Base-by-base conservation (phyloP, 2,329 filamentous ascomycete species). In the Emericellopsis cladophorae region DNA sequence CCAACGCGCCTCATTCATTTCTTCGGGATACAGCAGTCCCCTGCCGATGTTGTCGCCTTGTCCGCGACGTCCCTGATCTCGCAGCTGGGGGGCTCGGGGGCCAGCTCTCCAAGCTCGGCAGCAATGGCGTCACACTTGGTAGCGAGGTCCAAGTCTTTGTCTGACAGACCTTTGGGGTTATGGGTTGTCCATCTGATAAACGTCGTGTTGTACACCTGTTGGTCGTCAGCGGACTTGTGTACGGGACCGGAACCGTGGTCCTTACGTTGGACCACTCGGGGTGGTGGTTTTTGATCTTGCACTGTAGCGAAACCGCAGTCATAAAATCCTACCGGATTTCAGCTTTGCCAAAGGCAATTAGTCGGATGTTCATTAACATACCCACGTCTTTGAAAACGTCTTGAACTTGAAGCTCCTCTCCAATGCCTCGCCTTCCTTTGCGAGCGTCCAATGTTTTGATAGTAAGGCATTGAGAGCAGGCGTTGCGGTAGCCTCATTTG, bases 161-260 rank as follows among this genome's bases (percentile, higher is more conserved):
- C 59, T 0, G 77, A 81, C n/a, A 87, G 60, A 2, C 82, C 81
- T 8, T 64, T 60, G 1, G 80, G 81, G 43, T 62, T 70, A 54
- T 86, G 82, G 2, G 81, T 86, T 8, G 80, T 85, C 82, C 81
- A 86, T 38, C 79, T 73, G 46, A 87, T 75, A 49, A 77, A 77
- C 1, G 76, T 74, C 6, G 72, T 79, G 54, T 83, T 85, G 60
- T 81, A 86, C 8, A 83, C 71, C 78, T 81, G 18, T 14, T 18
- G 8, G 26, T 29, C 26, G 26, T 29, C 26, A 29, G 26, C 26
- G 26, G 9, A 29, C 8, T 29, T 21, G 18, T 21, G 18, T 21
- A 21, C 16, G 24, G 12, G n/a, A 23, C 23, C 22, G 10, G 10
- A 24, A 9, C 12, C 18, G 8, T 22, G 16, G 22, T 7, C 55